Conservation (phyloP, 805 yeast species). For the Starmerella vaccinii region DNA sequence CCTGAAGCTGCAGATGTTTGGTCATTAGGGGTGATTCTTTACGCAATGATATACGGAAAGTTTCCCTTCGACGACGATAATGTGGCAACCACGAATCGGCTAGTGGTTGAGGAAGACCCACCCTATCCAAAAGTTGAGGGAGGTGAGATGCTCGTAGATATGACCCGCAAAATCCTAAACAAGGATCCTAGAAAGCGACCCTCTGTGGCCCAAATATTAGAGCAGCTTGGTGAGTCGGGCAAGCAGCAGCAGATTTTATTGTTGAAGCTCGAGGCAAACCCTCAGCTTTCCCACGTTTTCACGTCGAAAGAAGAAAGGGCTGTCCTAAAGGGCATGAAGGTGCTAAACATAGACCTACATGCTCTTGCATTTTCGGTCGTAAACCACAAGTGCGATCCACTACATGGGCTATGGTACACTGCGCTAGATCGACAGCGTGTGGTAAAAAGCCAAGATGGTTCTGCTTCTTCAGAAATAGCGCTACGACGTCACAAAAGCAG, state of each 20-base stretch:
- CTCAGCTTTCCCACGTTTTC: constrained; percentile 38
- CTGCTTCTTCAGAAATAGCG: background rate
- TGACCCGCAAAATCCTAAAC: constrained; percentile 46
- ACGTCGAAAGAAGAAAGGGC: constrained; percentile 20
- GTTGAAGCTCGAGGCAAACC: constrained; percentile 23
- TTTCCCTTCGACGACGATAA: constrained; percentile 88
- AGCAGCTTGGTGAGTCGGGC: constrained; percentile 39
- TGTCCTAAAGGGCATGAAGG: constrained; percentile 24
- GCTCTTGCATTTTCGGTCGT: constrained; percentile 20
- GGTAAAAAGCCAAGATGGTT: background rate
- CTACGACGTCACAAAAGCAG: constrained; percentile 2
- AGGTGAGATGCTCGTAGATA: constrained; percentile 37
- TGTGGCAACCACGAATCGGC: constrained; percentile 47
- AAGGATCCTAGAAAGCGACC: constrained; percentile 65
- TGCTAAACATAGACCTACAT: constrained; percentile 22
- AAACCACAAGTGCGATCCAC: constrained; percentile 23
- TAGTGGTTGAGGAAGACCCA: constrained; percentile 60
- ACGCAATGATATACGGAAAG: constrained; percentile 70
- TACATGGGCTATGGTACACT: constrained; percentile 27
- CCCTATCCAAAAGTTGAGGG: constrained; percentile 32
- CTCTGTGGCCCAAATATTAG: constrained; percentile 41
- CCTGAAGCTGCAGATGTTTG: constrained; percentile 78
- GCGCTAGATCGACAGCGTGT: constrained; percentile 21
- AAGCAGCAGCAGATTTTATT: constrained; percentile 35
- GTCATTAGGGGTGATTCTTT: constrained; percentile 84